Conservation (phyloP, 2,329 filamentous ascomycete genomes). For the Chrysosporium keratinophilum region DNA sequence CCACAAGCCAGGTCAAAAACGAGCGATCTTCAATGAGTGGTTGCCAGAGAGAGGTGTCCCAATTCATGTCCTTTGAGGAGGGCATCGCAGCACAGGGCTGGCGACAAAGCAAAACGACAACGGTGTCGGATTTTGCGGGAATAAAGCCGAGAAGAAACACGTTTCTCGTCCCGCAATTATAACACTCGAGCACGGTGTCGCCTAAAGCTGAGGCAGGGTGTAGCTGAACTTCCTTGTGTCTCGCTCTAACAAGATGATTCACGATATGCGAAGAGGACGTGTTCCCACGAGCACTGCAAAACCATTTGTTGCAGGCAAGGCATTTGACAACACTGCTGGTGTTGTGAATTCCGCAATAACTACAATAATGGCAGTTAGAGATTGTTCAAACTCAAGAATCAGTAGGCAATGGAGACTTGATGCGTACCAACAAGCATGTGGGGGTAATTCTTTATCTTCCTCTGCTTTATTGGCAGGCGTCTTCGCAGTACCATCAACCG, state of each 20-base stretch:
- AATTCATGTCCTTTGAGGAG: conserved; percentile 98
- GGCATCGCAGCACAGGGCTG: conserved; percentile 92
- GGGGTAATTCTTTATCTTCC: conserved; percentile 81
- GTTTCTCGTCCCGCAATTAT: conserved; percentile 99
- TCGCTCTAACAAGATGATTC: conserved; percentile 91
- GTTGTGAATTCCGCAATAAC: conserved; percentile 29
- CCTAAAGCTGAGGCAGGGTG: conserved; percentile 87
- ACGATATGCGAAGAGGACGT: conserved; percentile 96
- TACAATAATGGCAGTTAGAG: not conserved
- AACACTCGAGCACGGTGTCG: conserved; percentile 94
- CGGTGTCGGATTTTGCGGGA: conserved; percentile 94
- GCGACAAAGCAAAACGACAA: conserved; percentile 90
- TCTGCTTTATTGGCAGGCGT: conserved; percentile 46
- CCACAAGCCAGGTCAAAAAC: conserved; percentile 88
- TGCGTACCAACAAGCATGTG: conserved; percentile 90
- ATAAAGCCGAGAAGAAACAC: conserved; percentile 97
- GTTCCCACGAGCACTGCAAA: conserved; percentile 94
- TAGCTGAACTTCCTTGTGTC: conserved; percentile 96
- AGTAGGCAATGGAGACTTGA: not conserved
- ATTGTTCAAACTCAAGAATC: not conserved
- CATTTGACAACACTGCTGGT: conserved; percentile 94
- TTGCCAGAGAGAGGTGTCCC: conserved; percentile 97
- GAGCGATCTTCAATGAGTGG: conserved; percentile 94
- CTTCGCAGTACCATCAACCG: conserved; percentile 63
- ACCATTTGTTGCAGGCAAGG: conserved; percentile 93